Percentiles rank a stretch among this genome's conserved stretches.
Conservation (phyloP, 805 yeast genomes). For the Candida ulmi region DNA sequence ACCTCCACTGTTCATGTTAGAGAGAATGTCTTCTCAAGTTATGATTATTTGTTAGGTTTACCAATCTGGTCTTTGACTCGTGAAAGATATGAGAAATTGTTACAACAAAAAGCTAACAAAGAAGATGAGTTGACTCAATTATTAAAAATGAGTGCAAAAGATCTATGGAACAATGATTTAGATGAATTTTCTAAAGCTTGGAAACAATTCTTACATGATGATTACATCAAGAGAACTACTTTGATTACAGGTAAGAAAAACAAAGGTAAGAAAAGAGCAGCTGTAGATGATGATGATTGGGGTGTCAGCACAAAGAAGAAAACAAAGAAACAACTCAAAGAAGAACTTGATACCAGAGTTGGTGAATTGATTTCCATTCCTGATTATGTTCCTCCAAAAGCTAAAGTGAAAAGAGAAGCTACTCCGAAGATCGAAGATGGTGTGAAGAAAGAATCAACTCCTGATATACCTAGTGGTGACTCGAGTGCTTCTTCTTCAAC, state of each 20-base stretch:
- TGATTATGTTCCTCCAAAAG: conserved; percentile 19
- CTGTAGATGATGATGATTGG: conserved; percentile 18
- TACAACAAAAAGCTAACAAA: conserved; percentile 66
- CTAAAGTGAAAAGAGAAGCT: conserved; percentile 16
- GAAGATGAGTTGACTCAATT: conserved; percentile 65
- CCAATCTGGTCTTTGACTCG: conserved; percentile 88
- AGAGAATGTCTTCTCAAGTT: conserved; percentile 54
- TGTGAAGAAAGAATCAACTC: conserved; percentile 7
- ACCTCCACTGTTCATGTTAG: conserved; percentile 34
- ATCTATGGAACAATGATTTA: conserved; percentile 81
- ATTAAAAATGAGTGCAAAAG: conserved; percentile 70
- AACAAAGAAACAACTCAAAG: conserved; percentile 11
- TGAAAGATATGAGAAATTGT: conserved; percentile 79
- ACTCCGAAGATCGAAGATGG: conserved; percentile 18
- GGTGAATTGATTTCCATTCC: conserved; percentile 23
- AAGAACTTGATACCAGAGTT: conserved; percentile 12
- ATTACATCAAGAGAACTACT: conserved; percentile 51
- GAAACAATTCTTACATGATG: conserved; percentile 61
- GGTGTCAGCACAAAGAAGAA: conserved; percentile 12
- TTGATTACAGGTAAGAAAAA: conserved; percentile 41
- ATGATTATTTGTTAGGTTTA: conserved; percentile 89
- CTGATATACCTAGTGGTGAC: neutral
- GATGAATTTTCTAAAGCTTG: conserved; percentile 67
- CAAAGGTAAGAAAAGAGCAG: conserved; percentile 31
- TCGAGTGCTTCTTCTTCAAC: too few relatives aligned